A percentile compares a stretch with the other conserved stretches of the same genome.
phyloP scores from a whole-genome alignment of 352 stramenopile genomes.

The Elongisporangium anandrum region DNA sequence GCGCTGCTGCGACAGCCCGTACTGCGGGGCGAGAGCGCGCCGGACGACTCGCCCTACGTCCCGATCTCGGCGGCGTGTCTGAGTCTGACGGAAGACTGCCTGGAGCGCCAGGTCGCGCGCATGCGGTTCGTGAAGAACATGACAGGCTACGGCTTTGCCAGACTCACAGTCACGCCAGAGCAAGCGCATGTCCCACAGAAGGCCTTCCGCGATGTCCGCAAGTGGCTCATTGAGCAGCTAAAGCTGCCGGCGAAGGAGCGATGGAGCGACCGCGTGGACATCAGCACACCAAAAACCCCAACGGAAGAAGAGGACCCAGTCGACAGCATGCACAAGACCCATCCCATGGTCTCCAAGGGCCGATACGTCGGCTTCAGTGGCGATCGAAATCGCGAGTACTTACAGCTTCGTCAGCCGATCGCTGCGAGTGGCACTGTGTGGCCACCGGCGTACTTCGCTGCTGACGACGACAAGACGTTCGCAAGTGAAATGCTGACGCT shows the following conservation, averaged over 20 bases:
- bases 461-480: slow-evolving; percentile 35
- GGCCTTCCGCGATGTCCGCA: slow-evolving; percentile 55
- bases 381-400: slow-evolving; percentile 74
- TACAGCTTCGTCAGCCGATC: slow-evolving; percentile 69
- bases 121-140: slow-evolving; percentile 68
- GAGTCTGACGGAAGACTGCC: slow-evolving; percentile 17
- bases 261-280: slow-evolving; percentile 74
- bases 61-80: slow-evolving; percentile 46
- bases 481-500: slow-evolving; percentile 53
- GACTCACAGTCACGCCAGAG: slow-evolving; percentile 56
- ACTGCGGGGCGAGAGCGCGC: slow-evolving; percentile 26
- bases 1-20: slow-evolving; percentile 47
- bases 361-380: slow-evolving; percentile 68
- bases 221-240: slow-evolving; percentile 56
- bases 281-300: slow-evolving; percentile 4
- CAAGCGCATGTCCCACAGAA: slow-evolving; percentile 50
- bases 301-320: neutral
- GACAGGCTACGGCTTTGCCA: slow-evolving; percentile 66
- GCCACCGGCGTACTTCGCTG: slow-evolving; percentile 62
- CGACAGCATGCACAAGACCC: slow-evolving; percentile 17
- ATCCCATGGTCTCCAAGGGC: slow-evolving; percentile 55
- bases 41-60: slow-evolving; percentile 58
- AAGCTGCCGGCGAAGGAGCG: slow-evolving; percentile 39
- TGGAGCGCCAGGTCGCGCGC: slow-evolving; percentile 49
- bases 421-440: slow-evolving; percentile 66